Evolutionary conservation across 2,329 filamentous ascomycete genomes (phyloP).

Genomic region (Ophiostoma sp.): DNA sequence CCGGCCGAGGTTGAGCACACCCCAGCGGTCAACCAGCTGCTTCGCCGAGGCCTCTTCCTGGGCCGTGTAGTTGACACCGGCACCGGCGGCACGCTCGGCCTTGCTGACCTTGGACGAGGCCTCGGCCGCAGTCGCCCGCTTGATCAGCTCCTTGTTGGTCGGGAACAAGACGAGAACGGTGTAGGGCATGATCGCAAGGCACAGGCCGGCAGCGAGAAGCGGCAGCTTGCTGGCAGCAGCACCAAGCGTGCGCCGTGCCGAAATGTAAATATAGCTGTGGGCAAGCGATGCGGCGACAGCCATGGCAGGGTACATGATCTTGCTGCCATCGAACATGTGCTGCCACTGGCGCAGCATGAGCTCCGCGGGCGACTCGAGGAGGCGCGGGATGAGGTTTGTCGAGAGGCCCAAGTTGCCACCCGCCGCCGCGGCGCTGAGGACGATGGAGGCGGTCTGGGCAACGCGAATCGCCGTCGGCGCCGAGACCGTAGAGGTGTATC

Average conservation of each 20-base stretch:
- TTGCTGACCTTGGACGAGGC: slow-evolving; percentile 28
- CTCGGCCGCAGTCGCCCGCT: slow-evolving; percentile 39
- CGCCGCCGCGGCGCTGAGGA: slow-evolving; percentile 42
- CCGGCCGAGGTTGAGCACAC: slow-evolving; percentile 43
- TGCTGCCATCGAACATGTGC: slow-evolving; percentile 38
- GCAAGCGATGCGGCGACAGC: slow-evolving; percentile 38
- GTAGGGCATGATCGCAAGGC: slow-evolving; percentile 47
- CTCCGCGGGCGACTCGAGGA: slow-evolving; percentile 51
- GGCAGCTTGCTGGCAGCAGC: slow-evolving; percentile 40
- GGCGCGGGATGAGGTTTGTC: slow-evolving; percentile 43
- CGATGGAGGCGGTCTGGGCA: slow-evolving; percentile 47
- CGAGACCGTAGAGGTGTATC: not conserved
- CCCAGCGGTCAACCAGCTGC: slow-evolving; percentile 52
- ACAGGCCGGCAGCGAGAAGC: slow-evolving; percentile 41
- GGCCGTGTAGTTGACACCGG: slow-evolving; percentile 17
- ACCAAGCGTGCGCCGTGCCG: slow-evolving; percentile 20
- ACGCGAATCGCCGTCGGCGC: slow-evolving; percentile 31
- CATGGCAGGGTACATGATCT: slow-evolving; percentile 36
- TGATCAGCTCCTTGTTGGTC: slow-evolving; percentile 45
- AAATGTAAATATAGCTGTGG: slow-evolving; percentile 39
- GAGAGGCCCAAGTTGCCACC: slow-evolving; percentile 40
- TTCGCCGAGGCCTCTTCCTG: slow-evolving; percentile 37
- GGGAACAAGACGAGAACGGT: slow-evolving; percentile 43
- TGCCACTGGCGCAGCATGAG: slow-evolving; percentile 53
- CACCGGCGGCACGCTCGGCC: slow-evolving; percentile 16